Percentiles rank a stretch among this genome's conserved stretches.
Evolutionary conservation across 192 early-diverging fungal species (phyloP).

Genomic region (Coemansia sp.): DNA sequence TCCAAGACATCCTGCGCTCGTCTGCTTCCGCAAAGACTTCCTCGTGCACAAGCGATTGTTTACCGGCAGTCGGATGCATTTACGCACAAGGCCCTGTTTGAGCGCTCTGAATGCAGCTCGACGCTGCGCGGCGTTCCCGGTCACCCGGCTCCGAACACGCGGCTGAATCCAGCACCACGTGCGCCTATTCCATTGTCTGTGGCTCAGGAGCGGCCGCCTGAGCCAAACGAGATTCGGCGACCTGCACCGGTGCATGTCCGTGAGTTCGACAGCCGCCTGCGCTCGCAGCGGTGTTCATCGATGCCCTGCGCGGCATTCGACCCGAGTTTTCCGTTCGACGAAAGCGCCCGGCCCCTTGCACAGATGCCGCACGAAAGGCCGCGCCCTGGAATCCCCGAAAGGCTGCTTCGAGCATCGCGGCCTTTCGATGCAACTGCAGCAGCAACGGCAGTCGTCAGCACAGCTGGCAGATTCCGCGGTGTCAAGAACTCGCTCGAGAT

Average conservation of each 20-base stretch:
- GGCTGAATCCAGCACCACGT: background rate
- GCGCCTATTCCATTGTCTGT: background rate
- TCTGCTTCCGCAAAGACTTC: background rate
- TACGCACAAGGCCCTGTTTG: slow-evolving; percentile 4
- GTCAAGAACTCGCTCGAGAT: slow-evolving; percentile 52
- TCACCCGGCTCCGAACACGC: slow-evolving; percentile 12
- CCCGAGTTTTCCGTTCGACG: too few relatives aligned
- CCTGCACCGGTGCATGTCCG: slow-evolving; percentile 19
- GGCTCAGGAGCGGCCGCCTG: background rate
- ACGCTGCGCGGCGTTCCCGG: slow-evolving; percentile 39
- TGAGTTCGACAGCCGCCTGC: slow-evolving; percentile 15
- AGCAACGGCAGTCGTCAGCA: too few relatives aligned
- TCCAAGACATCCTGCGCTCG: slow-evolving; percentile 6
- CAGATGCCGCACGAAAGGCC: background rate
- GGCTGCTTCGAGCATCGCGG: slow-evolving; percentile 2
- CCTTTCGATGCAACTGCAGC: background rate
- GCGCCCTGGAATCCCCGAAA: slow-evolving; percentile 9
- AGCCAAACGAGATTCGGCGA: slow-evolving; percentile 9
- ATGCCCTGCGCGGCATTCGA: slow-evolving; percentile 16
- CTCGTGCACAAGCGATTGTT: slow-evolving; percentile 15
- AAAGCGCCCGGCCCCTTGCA: background rate
- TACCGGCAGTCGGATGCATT: slow-evolving; percentile 13
- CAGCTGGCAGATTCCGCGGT: slow-evolving; percentile 18
- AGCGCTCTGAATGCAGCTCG: background rate
- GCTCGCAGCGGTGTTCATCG: slow-evolving; percentile 29